Conservation (phyloP, 805 yeast species). For the Wickerhamiella galacta region DNA sequence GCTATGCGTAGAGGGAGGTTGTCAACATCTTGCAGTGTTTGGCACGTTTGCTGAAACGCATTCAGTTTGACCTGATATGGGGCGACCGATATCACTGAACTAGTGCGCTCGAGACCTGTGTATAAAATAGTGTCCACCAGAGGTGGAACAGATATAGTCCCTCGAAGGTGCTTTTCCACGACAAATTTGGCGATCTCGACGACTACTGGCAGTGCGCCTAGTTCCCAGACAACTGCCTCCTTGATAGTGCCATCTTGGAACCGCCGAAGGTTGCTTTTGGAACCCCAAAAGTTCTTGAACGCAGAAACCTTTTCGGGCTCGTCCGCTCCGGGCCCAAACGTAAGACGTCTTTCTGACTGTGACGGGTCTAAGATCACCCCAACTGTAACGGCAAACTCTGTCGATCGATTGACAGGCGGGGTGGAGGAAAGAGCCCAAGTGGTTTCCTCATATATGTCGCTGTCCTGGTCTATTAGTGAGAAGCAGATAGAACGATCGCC, state of each 20-base stretch:
- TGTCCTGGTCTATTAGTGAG: not conserved
- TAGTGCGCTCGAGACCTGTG: not conserved
- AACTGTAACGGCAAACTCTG: conserved; percentile 20
- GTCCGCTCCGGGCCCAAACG: conserved; percentile 64
- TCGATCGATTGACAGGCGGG: conserved; percentile 7
- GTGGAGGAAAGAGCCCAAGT: conserved; percentile 15
- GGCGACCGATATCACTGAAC: conserved; percentile 29
- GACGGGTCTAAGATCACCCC: conserved; percentile 56
- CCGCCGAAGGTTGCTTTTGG: conserved; percentile 66
- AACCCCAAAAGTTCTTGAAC: conserved; percentile 83
- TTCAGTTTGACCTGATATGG: conserved; percentile 18
- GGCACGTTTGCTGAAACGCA: conserved; percentile 36
- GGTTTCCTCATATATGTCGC: conserved; percentile 1
- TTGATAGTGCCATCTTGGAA: conserved; percentile 84
- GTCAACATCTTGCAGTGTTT: conserved; percentile 29
- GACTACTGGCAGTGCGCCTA: conserved; percentile 41
- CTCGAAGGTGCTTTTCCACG: conserved; percentile 42
- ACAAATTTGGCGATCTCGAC: conserved; percentile 47
- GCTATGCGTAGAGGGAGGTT: conserved; percentile 57
- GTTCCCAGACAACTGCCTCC: conserved; percentile 78
- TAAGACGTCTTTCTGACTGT: conserved; percentile 64
- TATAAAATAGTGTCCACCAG: conserved; percentile 32
- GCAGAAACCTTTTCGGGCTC: conserved; percentile 42
- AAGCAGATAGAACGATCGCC: conserved; percentile 2
- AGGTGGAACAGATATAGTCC: conserved; percentile 6